Percentiles rank a stretch among this genome's conserved stretches.
Conservation (phyloP, 495 filamentous ascomycete genomes). For the Staphylotrichum tortipilum region DNA sequence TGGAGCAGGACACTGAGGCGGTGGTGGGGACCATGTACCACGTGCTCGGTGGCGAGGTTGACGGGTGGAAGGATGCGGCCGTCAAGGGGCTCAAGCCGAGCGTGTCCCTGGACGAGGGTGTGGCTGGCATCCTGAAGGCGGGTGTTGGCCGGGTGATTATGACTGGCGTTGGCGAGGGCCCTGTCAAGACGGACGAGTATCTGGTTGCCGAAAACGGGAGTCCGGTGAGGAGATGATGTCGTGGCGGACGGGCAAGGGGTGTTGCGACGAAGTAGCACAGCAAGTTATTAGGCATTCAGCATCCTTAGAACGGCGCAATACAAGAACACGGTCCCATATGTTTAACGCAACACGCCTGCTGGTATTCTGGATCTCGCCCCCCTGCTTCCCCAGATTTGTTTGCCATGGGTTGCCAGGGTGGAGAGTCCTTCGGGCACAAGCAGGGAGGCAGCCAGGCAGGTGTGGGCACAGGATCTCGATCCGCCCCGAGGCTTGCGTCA, state of each 20-base stretch:
- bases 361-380: too few species aligned
- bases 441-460: too few species aligned
- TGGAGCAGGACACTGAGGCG: slow-evolving; percentile 60
- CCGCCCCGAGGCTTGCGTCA: slow-evolving; percentile 5
- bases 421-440: too few species aligned
- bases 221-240: slow-evolving; percentile 28
- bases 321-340: too few species aligned
- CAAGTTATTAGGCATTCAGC: too few species aligned
- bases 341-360: too few species aligned
- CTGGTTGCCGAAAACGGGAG: slow-evolving; percentile 66
- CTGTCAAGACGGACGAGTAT: slow-evolving; percentile 65
- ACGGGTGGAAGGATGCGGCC: slow-evolving; percentile 52
- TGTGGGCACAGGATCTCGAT: too few species aligned
- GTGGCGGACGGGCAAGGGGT: not conserved
- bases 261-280: too few species aligned
- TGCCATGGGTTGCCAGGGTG: too few species aligned
- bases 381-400: too few species aligned
- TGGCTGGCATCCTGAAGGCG: slow-evolving; percentile 54
- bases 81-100: slow-evolving; percentile 35
- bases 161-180: slow-evolving; percentile 88
- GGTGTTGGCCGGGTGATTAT: slow-evolving; percentile 83
- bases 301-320: too few species aligned
- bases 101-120: slow-evolving; percentile 48
- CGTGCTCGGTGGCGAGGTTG: slow-evolving; percentile 37
- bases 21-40: slow-evolving; percentile 66